Base-by-base conservation (phyloP, 164 flowering plant species). In the Akebia trifoliata region DNA sequence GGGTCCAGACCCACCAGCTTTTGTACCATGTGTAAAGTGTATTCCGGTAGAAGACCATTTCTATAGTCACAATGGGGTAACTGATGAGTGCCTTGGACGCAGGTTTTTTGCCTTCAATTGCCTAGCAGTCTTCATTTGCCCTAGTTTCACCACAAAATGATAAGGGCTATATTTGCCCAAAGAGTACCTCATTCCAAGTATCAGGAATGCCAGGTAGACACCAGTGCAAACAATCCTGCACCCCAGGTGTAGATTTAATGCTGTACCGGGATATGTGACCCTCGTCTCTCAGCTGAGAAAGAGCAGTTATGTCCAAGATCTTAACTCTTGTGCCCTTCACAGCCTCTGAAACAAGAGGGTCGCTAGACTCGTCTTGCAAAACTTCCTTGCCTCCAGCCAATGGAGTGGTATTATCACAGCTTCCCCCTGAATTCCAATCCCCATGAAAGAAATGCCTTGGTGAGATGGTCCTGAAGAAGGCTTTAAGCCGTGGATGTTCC, bases 361-460 rank as follows among this genome's bases (percentile, higher is more conserved):
- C 96, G 63, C 69, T 60, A 4, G 90, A 83, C 45, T 80, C 81
- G n/a, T 85, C 85, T 46, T 72, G 76, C 7, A 59, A 22, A 34
- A 83, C 74, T 66, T 83, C 90, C 62, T 70, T 81, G 14, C 83
- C 86, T 4, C 69, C 67, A 5, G 83, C 71, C 68, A 79, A 61
- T 0, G 87, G 91, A 11, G 63, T 73, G 2, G 83, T 81, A 54
- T 82, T 87, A 70, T 87, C 84, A 52, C 96, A 87, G 60, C 81
- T 85, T 29, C 96, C 96, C 47, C 96, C 96, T 0, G 87, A 77
- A 67, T 87, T 85, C 96, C 96, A 87, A 51, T 87, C 96, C 42
- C 96, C 96, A 54, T 81, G 68, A n/a, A 81, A 73, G 64, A 85
- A 87, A 77, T 87, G 96, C 67, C 96, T 67, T 0, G 96, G 96